Conservation (phyloP, 2,329 filamentous ascomycete species). For the Chaetomiaceae sp. region DNA sequence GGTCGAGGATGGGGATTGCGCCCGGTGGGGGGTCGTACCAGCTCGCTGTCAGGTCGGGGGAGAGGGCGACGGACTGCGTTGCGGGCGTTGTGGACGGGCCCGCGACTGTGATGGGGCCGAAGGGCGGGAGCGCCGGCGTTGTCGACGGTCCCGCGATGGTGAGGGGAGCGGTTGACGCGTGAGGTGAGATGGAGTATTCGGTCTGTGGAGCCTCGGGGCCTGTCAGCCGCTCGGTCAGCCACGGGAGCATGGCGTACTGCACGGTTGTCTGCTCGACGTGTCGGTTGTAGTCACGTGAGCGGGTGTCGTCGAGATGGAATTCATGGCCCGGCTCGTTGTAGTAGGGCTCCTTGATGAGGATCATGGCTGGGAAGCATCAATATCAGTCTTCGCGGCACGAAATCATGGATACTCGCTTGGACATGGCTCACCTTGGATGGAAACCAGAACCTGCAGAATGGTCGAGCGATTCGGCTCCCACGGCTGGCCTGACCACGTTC, state of each 20-base stretch:
- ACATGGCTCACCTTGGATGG: slow-evolving; percentile 38
- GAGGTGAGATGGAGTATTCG: too few relatives aligned
- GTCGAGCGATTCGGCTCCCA: slow-evolving; percentile 44
- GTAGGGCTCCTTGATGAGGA: slow-evolving; percentile 47
- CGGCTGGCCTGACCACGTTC: slow-evolving; percentile 41
- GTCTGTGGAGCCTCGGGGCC: not conserved
- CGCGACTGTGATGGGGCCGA: too few relatives aligned
- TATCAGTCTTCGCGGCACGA: not conserved
- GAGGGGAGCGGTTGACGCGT: too few relatives aligned
- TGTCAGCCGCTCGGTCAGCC: slow-evolving; percentile 21
- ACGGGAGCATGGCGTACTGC: slow-evolving; percentile 27
- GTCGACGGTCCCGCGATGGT: too few relatives aligned
- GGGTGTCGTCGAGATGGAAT: slow-evolving; percentile 4
- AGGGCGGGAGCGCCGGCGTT: too few relatives aligned
- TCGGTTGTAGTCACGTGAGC: slow-evolving; percentile 28
- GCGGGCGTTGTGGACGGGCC: too few relatives aligned
- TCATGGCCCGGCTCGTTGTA: slow-evolving; percentile 48
- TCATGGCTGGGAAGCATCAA: slow-evolving; percentile 35
- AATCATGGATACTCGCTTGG: not conserved
- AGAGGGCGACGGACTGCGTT: too few relatives aligned
- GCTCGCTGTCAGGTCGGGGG: too few relatives aligned
- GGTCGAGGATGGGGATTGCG: too few relatives aligned
- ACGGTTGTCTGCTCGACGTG: slow-evolving; percentile 26
- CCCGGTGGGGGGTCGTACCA: too few relatives aligned
- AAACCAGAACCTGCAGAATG: slow-evolving; percentile 47